A percentile compares a stretch with the other conserved stretches of the same genome.
phyloP scores from a whole-genome alignment of 2,329 filamentous ascomycete species.

The Penicillium concentricum region DNA sequence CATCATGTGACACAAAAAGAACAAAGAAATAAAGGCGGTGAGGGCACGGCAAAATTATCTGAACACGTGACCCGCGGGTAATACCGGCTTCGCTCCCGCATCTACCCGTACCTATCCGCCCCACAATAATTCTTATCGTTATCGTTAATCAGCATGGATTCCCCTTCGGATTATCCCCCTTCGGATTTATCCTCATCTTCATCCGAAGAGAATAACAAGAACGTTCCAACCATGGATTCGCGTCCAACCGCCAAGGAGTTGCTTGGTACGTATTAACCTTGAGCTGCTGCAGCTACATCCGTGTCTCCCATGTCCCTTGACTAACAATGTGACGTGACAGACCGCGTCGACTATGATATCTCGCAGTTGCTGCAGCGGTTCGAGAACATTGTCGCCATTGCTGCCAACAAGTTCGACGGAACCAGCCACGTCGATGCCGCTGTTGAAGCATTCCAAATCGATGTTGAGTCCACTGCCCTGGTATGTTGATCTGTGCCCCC shows the following conservation, averaged over 20 bases:
- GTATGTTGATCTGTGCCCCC: conserved; percentile 37
- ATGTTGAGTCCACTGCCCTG: conserved; percentile 59
- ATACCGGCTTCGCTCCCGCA: not conserved
- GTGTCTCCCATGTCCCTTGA: not conserved
- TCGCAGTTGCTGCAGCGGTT: conserved; percentile 53
- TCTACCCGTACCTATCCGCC: not conserved
- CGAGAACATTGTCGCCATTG: conserved; percentile 55
- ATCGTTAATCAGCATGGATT: not conserved
- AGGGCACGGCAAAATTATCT: too few relatives aligned
- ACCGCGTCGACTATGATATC: conserved; percentile 46
- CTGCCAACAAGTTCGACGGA: conserved; percentile 43
- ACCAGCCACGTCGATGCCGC: conserved; percentile 56
- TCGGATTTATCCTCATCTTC: not conserved
- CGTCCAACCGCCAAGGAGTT: conserved; percentile 31
- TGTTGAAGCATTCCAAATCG: conserved; percentile 57
- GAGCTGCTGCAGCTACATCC: not conserved
- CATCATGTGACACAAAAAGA: too few relatives aligned
- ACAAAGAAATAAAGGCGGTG: too few relatives aligned
- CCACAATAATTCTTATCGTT: not conserved
- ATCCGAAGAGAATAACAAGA: not conserved
- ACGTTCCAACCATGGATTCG: conserved; percentile 31
- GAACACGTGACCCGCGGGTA: not conserved
- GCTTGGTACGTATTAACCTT: conserved; percentile 22
- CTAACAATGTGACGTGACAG: conserved; percentile 25
- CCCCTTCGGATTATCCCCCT: not conserved